A percentile compares a stretch with the other conserved stretches of the same genome.
Evolutionary conservation across 2,329 filamentous ascomycete genomes (phyloP).

Genomic region (Colletotrichum liaoningense): DNA sequence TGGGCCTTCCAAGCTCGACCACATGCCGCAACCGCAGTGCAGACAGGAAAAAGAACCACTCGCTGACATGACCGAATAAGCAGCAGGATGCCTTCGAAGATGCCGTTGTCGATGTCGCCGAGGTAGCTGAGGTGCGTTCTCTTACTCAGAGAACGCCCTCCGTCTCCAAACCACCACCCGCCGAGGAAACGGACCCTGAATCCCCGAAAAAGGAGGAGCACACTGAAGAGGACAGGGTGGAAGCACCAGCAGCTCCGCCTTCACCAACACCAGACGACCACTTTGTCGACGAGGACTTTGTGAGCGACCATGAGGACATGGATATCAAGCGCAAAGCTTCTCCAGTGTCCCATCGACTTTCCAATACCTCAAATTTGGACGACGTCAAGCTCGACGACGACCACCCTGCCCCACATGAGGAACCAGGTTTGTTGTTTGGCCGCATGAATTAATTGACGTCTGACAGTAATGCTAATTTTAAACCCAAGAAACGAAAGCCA

Average conservation of each 20-base stretch:
- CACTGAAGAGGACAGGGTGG: slow-evolving; percentile 41
- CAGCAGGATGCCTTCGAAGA: slow-evolving; percentile 84
- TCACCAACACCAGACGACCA: slow-evolving; percentile 22
- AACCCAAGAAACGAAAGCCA: slow-evolving; percentile 36
- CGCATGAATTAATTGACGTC: slow-evolving; percentile 36
- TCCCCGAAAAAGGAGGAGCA: slow-evolving; percentile 40
- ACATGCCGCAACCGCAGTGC: background rate
- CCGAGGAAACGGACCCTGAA: slow-evolving; percentile 34
- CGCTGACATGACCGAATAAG: slow-evolving; percentile 17
- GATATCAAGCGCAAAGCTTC: slow-evolving; percentile 49
- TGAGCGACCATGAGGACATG: slow-evolving; percentile 36
- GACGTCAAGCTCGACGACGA: slow-evolving; percentile 77
- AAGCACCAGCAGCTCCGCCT: slow-evolving; percentile 29
- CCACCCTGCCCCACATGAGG: slow-evolving; percentile 45
- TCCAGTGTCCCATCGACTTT: slow-evolving; percentile 56
- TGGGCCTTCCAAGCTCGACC: background rate
- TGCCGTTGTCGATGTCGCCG: slow-evolving; percentile 69
- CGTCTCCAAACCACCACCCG: slow-evolving; percentile 46
- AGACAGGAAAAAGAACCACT: background rate
- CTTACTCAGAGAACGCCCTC: slow-evolving; percentile 64
- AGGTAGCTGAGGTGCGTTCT: slow-evolving; percentile 72
- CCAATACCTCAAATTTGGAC: slow-evolving; percentile 61
- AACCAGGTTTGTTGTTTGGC: slow-evolving; percentile 45
- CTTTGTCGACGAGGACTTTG: slow-evolving; percentile 28
- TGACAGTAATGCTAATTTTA: slow-evolving; percentile 25